Evolutionary conservation across 768 basidiomycete genomes (phyloP).

Genomic region (Pleurotus sapidus): DNA sequence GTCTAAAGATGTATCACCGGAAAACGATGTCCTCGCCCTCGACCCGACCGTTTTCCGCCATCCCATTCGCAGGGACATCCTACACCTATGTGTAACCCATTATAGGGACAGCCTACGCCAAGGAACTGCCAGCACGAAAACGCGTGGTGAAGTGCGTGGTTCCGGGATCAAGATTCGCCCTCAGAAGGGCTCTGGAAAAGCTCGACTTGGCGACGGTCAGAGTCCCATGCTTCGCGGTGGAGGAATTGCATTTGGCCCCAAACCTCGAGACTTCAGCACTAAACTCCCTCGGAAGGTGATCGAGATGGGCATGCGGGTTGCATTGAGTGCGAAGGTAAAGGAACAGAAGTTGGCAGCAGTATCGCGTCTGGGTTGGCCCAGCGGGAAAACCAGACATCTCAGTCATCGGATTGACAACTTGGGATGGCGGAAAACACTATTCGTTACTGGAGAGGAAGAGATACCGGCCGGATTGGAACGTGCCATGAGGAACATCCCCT

Average conservation of each 20-base stretch:
- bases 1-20: constrained; percentile 31
- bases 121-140: constrained; percentile 90
- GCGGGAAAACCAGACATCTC: constrained; percentile 68
- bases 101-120: constrained; percentile 87
- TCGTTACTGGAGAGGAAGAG: constrained; percentile 63
- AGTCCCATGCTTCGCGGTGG: constrained; percentile 89
- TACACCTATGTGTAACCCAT: constrained; percentile 89
- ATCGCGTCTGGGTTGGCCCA: constrained; percentile 67
- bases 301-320: constrained; percentile 90
- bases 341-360: constrained; percentile 77
- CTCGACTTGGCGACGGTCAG: constrained; percentile 86
- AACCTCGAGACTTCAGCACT: constrained; percentile 89
- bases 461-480: constrained; percentile 55
- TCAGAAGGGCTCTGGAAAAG: constrained; percentile 90
- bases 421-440: constrained; percentile 71
- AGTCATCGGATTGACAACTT: constrained; percentile 58
- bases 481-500: constrained; percentile 70
- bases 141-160: constrained; percentile 84
- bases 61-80: constrained; percentile 87
- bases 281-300: constrained; percentile 92
- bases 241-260: constrained; percentile 89
- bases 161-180: constrained; percentile 86
- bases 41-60: constrained; percentile 85
- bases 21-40: constrained; percentile 55
- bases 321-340: constrained; percentile 78